phyloP scores from a whole-genome alignment of 2,329 filamentous ascomycete genomes.

The Aspergillus brunneoviolaceus region DNA sequence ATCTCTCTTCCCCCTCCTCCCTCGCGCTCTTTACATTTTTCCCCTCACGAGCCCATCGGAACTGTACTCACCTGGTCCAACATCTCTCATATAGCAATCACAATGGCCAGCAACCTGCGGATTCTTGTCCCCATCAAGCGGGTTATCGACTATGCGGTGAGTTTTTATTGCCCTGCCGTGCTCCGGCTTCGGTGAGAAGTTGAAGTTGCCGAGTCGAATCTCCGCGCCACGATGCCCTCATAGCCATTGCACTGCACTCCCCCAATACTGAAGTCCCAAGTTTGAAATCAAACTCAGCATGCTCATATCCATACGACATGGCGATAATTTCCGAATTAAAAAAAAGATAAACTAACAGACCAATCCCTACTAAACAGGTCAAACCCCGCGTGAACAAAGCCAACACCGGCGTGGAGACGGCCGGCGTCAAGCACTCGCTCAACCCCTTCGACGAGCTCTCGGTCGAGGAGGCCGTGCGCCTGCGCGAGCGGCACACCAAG shows the following conservation, averaged over 20 bases:
- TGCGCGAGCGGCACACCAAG: constrained; percentile 75
- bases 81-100: constrained; percentile 17
- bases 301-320: background rate
- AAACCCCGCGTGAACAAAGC: constrained; percentile 70
- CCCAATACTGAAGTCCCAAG: background rate
- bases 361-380: constrained; percentile 47
- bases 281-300: background rate
- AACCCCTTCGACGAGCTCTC: constrained; percentile 99
- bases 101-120: constrained; percentile 55
- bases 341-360: background rate
- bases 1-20: constrained; percentile 12
- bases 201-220: constrained; percentile 5
- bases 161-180: constrained; percentile 31
- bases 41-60: background rate
- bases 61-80: background rate
- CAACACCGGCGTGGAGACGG: constrained; percentile 84
- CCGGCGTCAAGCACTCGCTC: constrained; percentile 94
- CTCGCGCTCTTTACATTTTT: background rate
- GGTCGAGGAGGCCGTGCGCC: constrained; percentile 90
- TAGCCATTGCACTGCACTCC: background rate
- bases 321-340: background rate
- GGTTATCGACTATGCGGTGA: constrained; percentile 83
- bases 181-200: constrained; percentile 24
- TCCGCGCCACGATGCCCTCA: background rate
- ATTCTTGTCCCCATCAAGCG: constrained; percentile 80